Conservation (phyloP, 1,139 yeast genomes). For the Waltiozyma sp. region DNA sequence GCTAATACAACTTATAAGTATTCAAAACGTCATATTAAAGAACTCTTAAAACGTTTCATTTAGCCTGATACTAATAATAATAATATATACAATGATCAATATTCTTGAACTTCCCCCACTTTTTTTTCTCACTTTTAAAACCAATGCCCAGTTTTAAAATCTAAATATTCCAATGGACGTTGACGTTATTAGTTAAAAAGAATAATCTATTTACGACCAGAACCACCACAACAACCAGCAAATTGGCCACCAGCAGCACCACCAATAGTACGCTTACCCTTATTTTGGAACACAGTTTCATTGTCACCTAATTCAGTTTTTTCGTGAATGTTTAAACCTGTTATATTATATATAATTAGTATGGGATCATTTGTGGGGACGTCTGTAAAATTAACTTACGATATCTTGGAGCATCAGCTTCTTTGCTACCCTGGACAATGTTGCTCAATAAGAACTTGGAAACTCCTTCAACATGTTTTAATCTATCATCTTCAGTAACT, state of each 20-base stretch:
- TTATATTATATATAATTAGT: constrained; percentile 14
- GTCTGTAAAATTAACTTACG: background rate
- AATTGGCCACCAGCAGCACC: constrained; percentile 21
- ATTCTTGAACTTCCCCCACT: no score
- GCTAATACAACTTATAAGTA: no score
- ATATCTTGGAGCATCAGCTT: constrained; percentile 8
- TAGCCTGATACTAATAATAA: no score
- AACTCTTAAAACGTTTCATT: no score
- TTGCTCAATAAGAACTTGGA: constrained; percentile 57
- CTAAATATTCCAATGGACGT: no score
- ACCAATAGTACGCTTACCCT: constrained; percentile 26
- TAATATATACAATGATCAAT: no score
- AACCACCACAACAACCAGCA: constrained; percentile 37
- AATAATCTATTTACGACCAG: constrained; percentile 6
- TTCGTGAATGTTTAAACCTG: constrained; percentile 56
- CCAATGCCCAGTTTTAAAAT: no score
- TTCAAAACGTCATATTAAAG: no score
- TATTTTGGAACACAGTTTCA: constrained; percentile 36
- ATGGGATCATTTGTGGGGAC: background rate
- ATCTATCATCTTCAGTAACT: constrained; percentile 37
- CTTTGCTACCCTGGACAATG: constrained; percentile 71
- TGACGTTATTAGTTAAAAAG: no score
- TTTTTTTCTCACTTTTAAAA: no score
- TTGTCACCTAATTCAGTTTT: constrained; percentile 89
- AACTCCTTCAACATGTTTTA: constrained; percentile 56